Conservation (phyloP, 129 eudicot species). For the Ambrosia artemisiifolia region DNA sequence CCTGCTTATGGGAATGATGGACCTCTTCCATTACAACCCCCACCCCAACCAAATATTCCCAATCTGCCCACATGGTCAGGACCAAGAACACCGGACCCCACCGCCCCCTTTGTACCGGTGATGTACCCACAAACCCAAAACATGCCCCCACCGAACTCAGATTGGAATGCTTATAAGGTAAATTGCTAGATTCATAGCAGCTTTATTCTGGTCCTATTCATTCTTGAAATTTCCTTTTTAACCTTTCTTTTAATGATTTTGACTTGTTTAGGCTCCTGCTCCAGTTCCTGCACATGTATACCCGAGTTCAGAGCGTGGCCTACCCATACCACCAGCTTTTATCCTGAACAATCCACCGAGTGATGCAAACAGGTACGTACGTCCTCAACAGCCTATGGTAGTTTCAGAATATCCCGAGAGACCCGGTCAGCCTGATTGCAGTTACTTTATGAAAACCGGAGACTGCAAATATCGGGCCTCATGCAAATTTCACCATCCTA, state of each 20-base stretch:
- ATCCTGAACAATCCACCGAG: conserved; percentile 49
- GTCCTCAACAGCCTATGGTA: conserved; percentile 35
- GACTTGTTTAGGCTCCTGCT: conserved; percentile 44
- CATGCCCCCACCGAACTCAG: conserved; percentile 48
- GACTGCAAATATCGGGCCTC: conserved; percentile 65
- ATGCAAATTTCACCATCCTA: conserved; percentile 93
- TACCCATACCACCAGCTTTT: conserved; percentile 80
- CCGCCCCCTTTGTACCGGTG: conserved; percentile 46
- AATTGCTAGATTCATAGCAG: conserved; percentile 10
- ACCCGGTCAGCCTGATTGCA: conserved; percentile 92
- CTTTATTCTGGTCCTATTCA: background rate
- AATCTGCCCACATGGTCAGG: conserved; percentile 51
- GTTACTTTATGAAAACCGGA: conserved; percentile 76
- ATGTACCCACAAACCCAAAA: conserved; percentile 47
- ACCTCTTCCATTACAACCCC: conserved; percentile 36
- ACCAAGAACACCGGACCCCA: conserved; percentile 40
- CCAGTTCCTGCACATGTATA: conserved; percentile 33
- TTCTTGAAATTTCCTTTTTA: background rate
- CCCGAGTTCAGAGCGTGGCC: conserved; percentile 49
- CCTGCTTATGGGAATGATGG: conserved; percentile 52
- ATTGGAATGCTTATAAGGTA: conserved; percentile 87
- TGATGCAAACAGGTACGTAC: conserved; percentile 44
- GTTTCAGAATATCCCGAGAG: conserved; percentile 80
- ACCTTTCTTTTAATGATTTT: conserved; percentile 12
- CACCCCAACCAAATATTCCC: conserved; percentile 44